Evolutionary conservation across 768 basidiomycete species (phyloP).

Genomic region (Podaxis sp.): DNA sequence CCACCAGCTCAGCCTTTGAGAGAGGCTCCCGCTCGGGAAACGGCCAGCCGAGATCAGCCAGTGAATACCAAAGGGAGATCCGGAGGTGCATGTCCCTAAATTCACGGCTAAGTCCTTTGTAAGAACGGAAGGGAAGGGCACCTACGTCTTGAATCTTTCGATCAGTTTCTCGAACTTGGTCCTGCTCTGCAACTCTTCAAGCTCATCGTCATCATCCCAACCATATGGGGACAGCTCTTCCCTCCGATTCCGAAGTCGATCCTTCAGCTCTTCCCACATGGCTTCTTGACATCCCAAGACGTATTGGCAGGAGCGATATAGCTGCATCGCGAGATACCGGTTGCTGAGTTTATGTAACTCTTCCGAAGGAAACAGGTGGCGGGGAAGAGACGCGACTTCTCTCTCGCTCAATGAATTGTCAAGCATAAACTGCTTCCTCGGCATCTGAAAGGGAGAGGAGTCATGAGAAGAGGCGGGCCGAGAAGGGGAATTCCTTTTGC

Average conservation of each 20-base stretch:
- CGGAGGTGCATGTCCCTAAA: constrained; percentile 65
- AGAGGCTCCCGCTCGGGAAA: constrained; percentile 60
- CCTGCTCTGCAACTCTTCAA: constrained; percentile 53
- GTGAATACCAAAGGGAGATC: constrained; percentile 61
- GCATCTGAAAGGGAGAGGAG: constrained; percentile 14
- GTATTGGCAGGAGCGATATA: constrained; percentile 59
- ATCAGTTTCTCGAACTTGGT: constrained; percentile 58
- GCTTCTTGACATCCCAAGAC: constrained; percentile 69
- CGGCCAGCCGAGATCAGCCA: constrained; percentile 56
- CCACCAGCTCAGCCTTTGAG: constrained; percentile 66
- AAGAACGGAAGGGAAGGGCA: neutral
- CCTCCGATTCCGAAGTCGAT: constrained; percentile 56
- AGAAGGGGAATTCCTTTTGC: neutral
- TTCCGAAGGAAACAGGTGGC: constrained; percentile 37
- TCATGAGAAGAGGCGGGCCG: constrained; percentile 16
- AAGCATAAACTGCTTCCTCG: constrained; percentile 40
- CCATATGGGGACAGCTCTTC: constrained; percentile 54
- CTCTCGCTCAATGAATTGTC: constrained; percentile 46
- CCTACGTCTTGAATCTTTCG: constrained; percentile 52
- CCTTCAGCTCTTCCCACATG: constrained; percentile 75
- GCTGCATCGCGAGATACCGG: constrained; percentile 68
- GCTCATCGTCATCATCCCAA: constrained; percentile 70
- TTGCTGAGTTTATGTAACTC: constrained; percentile 49
- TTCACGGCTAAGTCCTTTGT: neutral
- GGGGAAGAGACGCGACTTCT: constrained; percentile 32